Evolutionary conservation across 2,329 filamentous ascomycete genomes (phyloP).

Genomic region (Botryotinia convoluta): DNA sequence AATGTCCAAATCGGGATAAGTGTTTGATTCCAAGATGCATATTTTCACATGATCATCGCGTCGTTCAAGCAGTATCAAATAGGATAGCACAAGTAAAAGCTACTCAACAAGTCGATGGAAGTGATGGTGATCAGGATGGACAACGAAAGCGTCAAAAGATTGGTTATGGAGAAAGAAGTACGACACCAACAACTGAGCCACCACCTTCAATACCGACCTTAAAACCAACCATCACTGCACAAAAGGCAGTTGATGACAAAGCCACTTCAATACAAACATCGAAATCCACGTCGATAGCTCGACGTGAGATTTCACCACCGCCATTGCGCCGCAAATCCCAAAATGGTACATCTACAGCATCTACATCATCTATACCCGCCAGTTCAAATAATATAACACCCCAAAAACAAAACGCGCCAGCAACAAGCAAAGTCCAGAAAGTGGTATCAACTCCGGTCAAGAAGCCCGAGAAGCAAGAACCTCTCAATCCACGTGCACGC

Average conservation of each 20-base stretch:
- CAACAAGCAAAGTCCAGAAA: neutral
- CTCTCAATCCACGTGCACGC: conserved; percentile 66
- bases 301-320: conserved; percentile 33
- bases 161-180: conserved; percentile 22
- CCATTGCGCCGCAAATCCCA: conserved; percentile 31
- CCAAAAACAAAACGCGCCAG: neutral
- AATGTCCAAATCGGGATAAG: conserved; percentile 35
- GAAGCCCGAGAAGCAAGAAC: conserved; percentile 44
- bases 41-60: conserved; percentile 28
- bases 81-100: neutral
- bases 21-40: conserved; percentile 38
- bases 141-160: conserved; percentile 38
- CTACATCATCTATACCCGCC: conserved; percentile 14
- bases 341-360: conserved; percentile 9
- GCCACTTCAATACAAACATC: neutral
- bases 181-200: neutral
- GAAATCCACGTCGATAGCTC: conserved; percentile 21
- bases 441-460: conserved; percentile 23
- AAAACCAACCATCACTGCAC: neutral
- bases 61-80: conserved; percentile 22
- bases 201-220: neutral
- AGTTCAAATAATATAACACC: neutral
- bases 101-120: neutral
- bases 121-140: conserved; percentile 35
- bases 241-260: neutral